Percentiles rank a stretch among this genome's conserved stretches.
Evolutionary conservation across 108 stramenopile species (phyloP).

Genomic region (Conticribra weissflogii): DNA sequence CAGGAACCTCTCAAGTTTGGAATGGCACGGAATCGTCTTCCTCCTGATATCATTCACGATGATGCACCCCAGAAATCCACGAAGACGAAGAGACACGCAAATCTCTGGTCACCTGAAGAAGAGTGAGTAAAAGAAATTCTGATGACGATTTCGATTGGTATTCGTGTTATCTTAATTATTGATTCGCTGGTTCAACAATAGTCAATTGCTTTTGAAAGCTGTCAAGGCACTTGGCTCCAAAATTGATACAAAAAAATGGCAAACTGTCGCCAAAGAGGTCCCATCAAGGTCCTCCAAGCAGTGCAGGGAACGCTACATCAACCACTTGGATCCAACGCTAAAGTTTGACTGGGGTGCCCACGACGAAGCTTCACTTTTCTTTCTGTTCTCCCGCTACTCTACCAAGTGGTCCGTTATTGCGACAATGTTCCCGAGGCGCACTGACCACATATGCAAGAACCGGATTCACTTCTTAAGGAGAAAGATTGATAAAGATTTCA

Average conservation of each 20-base stretch:
- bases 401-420: conserved; percentile 70
- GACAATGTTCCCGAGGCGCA: conserved; percentile 45
- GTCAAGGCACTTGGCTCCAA: conserved; percentile 13
- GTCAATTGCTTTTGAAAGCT: not conserved
- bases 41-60: not conserved
- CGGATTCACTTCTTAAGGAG: conserved; percentile 42
- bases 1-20: not conserved
- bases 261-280: conserved; percentile 18
- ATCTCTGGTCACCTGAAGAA: conserved; percentile 29
- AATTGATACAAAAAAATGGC: conserved; percentile 23
- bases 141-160: too few species aligned
- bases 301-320: conserved; percentile 40
- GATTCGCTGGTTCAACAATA: too few species aligned
- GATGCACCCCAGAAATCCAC: not conserved
- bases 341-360: conserved; percentile 26
- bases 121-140: too few species aligned
- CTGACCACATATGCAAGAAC: conserved; percentile 65
- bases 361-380: conserved; percentile 56
- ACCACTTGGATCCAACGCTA: conserved; percentile 30
- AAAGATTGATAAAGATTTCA: conserved; percentile 16
- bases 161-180: too few species aligned
- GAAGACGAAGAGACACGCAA: not conserved
- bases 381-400: conserved; percentile 43
- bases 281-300: conserved; percentile 26
- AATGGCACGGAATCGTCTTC: not conserved